Base-by-base conservation (phyloP, 176 grass and related monocot genomes). In the Musa schizocarpa region DNA sequence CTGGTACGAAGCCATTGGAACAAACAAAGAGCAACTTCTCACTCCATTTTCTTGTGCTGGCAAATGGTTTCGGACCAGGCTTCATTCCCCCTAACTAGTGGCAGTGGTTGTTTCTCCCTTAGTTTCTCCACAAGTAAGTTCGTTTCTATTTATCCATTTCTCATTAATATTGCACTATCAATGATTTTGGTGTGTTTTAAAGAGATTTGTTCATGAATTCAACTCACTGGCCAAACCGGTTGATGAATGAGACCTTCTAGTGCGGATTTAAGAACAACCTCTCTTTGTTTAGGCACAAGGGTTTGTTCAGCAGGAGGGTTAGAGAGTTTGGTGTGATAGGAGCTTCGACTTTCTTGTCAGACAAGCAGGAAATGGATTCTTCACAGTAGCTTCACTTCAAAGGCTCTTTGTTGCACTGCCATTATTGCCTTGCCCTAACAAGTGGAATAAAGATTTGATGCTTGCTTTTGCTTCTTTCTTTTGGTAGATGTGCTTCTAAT, bases 31-130 rank as follows among this genome's bases (percentile, higher is more conserved):
- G 34, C 7, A n/a, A 20, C 22, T 48, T 71, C 52, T 19, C 19
- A 9, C 22, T 21, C 9, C 5, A 20, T 17, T 3, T 52, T 22
- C 69, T 4, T 14, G 19, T 9, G n/a, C 19, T 11, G 11, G 23
- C 10, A 34, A 22, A 84, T 21, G 84, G 81, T 92, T 86, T 97
- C 90, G 93, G 90, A 92, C 93, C 93, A 97, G 93, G 90, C 93
- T 92, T 92, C 93, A 97, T 97, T 97, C 93, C 93, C 90, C 93
- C 83, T 86, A 93, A 90, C 93, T 34, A 34, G 29, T 5, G 29
- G 29, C 29, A 34, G 4, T 34, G 29, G 29, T 5, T 4, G 29
- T 34, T 34, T 34, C 29, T 5, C 29, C 29, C 29, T 34, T 34
- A 5, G 29, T 34, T 34, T 4, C 29, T 34, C 29, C 29, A 34